A percentile compares a stretch with the other conserved stretches of the same genome.
These are phyloP conservation scores for Cryphonectria nitschkei DNA, from an alignment of 2,329 filamentous ascomycete genomes.

Conservation along the genomic window DNA sequence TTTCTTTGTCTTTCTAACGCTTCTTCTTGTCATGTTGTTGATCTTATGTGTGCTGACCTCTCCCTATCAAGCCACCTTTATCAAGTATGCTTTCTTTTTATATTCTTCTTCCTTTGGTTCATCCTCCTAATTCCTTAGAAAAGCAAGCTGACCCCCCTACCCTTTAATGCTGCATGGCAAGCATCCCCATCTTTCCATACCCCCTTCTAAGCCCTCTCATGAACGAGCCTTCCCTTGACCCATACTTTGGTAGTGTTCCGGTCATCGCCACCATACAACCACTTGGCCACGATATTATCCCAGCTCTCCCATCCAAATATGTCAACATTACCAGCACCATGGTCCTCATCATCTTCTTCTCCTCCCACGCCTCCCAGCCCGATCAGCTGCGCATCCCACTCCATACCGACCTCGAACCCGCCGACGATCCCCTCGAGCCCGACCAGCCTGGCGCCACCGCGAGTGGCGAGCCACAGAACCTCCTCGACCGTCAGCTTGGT, in stretches of 20 bases:
- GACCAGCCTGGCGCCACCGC: conserved; percentile 83
- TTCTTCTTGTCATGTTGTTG: no score
- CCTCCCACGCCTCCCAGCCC: conserved; percentile 57
- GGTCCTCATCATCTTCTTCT: conserved; percentile 31
- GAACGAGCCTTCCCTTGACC: conserved; percentile 84
- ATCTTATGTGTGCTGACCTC: no score
- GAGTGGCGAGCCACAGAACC: conserved; percentile 81
- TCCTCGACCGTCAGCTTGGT: conserved; percentile 83
- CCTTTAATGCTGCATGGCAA: no score
- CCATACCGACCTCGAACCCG: conserved; percentile 81
- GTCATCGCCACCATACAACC: conserved; percentile 93
- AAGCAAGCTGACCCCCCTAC: no score
- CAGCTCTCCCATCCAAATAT: conserved; percentile 91
- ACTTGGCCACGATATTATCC: conserved; percentile 87
- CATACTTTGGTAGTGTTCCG: conserved; percentile 87
- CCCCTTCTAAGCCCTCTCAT: conserved; percentile 49
- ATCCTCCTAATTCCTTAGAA: no score
- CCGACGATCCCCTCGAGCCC: conserved; percentile 75
- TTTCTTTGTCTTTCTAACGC: no score
- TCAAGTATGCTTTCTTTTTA: no score
- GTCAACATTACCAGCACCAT: conserved; percentile 64
- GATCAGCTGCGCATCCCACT: conserved; percentile 90
- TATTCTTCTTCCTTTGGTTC: no score
- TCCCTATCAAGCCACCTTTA: no score
- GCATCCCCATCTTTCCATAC: no score